Conservation (phyloP, 331 rosid genomes). For the Stylosanthes scabra region DNA sequence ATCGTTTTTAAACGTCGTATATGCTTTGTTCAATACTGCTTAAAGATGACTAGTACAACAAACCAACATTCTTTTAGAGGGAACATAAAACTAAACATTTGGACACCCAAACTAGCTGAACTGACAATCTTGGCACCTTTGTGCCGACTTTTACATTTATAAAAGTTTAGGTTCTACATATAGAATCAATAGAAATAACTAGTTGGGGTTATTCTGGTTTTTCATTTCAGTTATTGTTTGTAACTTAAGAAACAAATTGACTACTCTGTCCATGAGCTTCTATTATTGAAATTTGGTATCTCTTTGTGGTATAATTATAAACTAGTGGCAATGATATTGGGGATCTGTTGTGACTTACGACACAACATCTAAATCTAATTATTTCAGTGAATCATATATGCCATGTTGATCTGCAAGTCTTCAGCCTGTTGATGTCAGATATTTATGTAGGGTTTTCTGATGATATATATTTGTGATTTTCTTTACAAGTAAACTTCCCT, state of each 20-base stretch:
- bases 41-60: neutral
- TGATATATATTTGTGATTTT: neutral
- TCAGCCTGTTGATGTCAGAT: constrained; percentile 16
- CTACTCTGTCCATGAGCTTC: constrained; percentile 1
- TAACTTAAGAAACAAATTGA: constrained; percentile 11
- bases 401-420: too few species aligned
- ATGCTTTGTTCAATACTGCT: too few species aligned
- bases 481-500: neutral
- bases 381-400: constrained; percentile 2
- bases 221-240: neutral
- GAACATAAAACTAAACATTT: neutral
- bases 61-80: neutral
- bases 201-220: neutral
- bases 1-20: constrained; percentile 3
- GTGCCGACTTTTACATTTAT: neutral
- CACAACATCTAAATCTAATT: neutral
- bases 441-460: neutral
- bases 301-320: neutral
- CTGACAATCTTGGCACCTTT: neutral
- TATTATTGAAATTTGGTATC: constrained; percentile 20
- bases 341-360: neutral
- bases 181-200: constrained; percentile 1
- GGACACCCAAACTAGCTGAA: constrained; percentile 11
- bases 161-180: neutral
- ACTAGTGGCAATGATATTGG: neutral